Percentiles rank a stretch among this genome's conserved stretches.
phyloP scores from a whole-genome alignment of 495 filamentous ascomycete genomes.

The Penicillium herquei region DNA sequence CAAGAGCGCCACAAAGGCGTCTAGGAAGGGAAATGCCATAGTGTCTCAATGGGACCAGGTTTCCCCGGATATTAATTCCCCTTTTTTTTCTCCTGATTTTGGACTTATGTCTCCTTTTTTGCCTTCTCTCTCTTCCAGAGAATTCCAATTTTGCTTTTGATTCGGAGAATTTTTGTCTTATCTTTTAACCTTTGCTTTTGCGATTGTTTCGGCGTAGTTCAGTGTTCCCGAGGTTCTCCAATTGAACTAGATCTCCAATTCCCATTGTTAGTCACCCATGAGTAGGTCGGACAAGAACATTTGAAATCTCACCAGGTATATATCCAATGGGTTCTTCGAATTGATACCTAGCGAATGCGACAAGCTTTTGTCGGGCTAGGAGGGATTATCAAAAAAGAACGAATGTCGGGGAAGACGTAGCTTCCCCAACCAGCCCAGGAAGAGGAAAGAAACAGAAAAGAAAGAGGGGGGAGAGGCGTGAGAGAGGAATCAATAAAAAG shows the following conservation, averaged over 20 bases:
- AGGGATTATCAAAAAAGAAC: conserved; percentile 1
- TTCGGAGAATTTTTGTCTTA: too few species aligned
- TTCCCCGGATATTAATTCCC: neutral
- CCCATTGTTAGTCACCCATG: neutral
- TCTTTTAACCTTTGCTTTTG: neutral
- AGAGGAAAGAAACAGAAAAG: conserved; percentile 17
- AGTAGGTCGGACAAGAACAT: neutral
- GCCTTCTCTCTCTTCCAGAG: neutral
- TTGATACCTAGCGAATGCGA: neutral
- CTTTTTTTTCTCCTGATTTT: neutral
- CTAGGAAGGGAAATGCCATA: conserved; percentile 49
- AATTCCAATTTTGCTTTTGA: too few species aligned
- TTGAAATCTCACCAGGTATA: conserved; percentile 1
- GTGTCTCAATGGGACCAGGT: neutral
- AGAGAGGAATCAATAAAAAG: conserved; percentile 11
- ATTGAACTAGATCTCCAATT: neutral
- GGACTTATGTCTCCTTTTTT: neutral
- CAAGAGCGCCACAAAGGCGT: conserved; percentile 49
- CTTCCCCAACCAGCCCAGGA: conserved; percentile 24
- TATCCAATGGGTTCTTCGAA: conserved; percentile 1
- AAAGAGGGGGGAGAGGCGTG: conserved; percentile 15
- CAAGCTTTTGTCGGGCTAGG: too few species aligned
- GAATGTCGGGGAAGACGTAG: conserved; percentile 19
- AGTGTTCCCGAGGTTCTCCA: neutral
- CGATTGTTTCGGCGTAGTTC: neutral